Evolutionary conservation across 1,139 yeast species (phyloP).

Genomic region (Nakaseomyces bracarensis): DNA sequence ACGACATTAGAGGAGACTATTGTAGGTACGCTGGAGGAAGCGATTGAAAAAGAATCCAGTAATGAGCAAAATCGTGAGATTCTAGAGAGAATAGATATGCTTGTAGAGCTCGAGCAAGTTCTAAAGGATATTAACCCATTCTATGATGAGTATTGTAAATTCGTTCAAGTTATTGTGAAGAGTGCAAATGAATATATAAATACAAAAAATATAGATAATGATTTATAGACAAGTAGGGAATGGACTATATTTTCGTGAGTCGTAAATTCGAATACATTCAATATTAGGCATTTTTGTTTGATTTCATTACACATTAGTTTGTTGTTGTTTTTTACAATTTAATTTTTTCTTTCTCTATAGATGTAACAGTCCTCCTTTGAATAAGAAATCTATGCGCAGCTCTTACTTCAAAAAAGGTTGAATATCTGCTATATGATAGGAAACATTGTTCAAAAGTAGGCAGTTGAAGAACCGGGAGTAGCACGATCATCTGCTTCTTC

Average conservation of each 20-base stretch:
- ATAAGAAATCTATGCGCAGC: too few species aligned
- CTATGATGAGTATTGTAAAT: constrained; percentile 40
- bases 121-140: constrained; percentile 47
- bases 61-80: constrained; percentile 31
- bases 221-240: not conserved
- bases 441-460: too few species aligned
- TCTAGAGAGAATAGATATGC: constrained; percentile 36
- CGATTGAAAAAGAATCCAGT: constrained; percentile 24
- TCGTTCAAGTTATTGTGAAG: constrained; percentile 34
- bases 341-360: too few species aligned
- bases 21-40: constrained; percentile 34
- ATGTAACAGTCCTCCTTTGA: too few species aligned
- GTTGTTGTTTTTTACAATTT: too few species aligned
- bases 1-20: constrained; percentile 38
- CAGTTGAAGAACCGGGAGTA: not conserved
- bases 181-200: constrained; percentile 35
- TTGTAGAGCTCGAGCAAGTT: constrained; percentile 43
- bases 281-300: too few species aligned
- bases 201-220: constrained; percentile 21
- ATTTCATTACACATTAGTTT: too few species aligned
- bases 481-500: constrained; percentile 7
- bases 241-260: not conserved
- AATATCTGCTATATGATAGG: too few species aligned
- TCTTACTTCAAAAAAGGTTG: too few species aligned
- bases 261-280: not conserved